Conservation (phyloP, 768 basidiomycete genomes). For the button mushroom (Agaricus bisporus) region DNA sequence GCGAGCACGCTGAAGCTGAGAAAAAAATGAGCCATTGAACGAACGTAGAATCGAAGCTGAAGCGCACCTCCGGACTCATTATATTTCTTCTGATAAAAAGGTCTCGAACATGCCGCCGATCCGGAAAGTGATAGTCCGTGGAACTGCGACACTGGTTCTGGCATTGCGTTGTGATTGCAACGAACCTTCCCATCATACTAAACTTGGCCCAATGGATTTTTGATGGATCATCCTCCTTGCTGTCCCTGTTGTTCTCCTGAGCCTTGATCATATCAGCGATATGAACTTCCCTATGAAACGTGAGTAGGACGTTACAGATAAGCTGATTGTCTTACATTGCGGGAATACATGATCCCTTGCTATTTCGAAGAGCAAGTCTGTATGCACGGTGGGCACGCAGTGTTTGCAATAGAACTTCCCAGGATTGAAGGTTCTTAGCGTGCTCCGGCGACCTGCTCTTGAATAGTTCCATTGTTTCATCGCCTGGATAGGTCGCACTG, state of each 20-base stretch:
- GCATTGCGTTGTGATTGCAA: conserved; percentile 70
- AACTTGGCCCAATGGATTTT: conserved; percentile 97
- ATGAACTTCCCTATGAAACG: conserved; percentile 73
- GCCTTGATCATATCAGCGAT: conserved; percentile 85
- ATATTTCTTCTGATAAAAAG: conserved; percentile 50
- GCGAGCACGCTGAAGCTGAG: conserved; percentile 61
- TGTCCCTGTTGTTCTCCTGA: conserved; percentile 79
- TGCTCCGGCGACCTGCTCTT: conserved; percentile 58
- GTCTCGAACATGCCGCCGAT: conserved; percentile 46
- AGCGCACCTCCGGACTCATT: conserved; percentile 63
- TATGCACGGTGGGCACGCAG: conserved; percentile 86
- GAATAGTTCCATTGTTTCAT: conserved; percentile 72
- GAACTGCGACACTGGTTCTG: conserved; percentile 67
- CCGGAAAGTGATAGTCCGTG: conserved; percentile 55
- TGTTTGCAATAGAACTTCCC: conserved; percentile 80
- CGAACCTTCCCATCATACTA: conserved; percentile 85
- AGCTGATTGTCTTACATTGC: conserved; percentile 52
- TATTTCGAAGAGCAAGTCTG: conserved; percentile 79
- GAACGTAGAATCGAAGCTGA: neutral
- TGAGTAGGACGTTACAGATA: neutral
- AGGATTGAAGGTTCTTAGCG: conserved; percentile 74
- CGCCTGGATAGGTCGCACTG: conserved; percentile 71
- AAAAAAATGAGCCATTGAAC: neutral
- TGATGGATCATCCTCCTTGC: conserved; percentile 52
- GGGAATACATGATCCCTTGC: conserved; percentile 84